phyloP scores from a whole-genome alignment of 208 protist genomes.

The Crithidia fasciculata region DNA sequence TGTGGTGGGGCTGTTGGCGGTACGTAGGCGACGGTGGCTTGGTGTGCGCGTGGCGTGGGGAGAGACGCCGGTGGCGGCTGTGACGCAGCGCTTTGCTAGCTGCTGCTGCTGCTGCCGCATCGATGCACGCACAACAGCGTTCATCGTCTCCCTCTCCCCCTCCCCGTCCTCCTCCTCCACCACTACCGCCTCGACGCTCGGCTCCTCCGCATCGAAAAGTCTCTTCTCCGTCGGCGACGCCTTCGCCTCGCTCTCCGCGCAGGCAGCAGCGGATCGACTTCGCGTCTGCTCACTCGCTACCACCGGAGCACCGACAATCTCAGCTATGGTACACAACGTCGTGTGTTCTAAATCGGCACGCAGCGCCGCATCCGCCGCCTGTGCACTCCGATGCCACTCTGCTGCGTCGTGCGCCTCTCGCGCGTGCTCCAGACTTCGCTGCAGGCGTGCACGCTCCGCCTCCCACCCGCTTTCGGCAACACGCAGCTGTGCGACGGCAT shows the following conservation, averaged over 20 bases:
- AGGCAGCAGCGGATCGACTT: neutral
- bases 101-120: conserved; percentile 1
- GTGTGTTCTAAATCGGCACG: conserved; percentile 17
- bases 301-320: conserved; percentile 6
- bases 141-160: no score
- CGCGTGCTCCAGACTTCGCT: neutral
- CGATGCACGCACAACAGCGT: neutral
- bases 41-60: neutral
- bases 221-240: conserved; percentile 25
- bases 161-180: conserved; percentile 5
- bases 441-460: conserved; percentile 20
- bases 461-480: conserved; percentile 17
- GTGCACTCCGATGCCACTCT: conserved; percentile 4
- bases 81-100: neutral
- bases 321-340: conserved; percentile 8
- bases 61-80: neutral
- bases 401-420: neutral
- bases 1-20: neutral
- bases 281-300: neutral
- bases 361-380: conserved; percentile 12
- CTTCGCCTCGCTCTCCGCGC: neutral
- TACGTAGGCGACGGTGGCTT: neutral
- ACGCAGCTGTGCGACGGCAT: conserved; percentile 15
- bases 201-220: conserved; percentile 23
- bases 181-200: conserved; percentile 24